Evolutionary conservation across 1,284 basidiomycete genomes (phyloP).

Genomic region (Trametes versicolor): DNA sequence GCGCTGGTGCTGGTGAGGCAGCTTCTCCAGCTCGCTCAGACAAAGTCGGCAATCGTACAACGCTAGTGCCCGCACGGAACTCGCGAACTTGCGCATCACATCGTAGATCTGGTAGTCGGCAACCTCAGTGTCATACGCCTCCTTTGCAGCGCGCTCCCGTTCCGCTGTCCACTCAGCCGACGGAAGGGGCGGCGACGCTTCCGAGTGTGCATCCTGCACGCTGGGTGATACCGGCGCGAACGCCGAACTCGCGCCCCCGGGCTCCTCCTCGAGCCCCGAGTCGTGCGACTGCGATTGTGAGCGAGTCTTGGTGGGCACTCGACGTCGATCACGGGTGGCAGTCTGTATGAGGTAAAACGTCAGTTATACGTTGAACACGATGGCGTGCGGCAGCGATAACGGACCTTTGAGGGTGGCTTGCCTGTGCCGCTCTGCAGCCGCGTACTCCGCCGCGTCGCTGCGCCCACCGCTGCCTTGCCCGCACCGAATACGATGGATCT

Average conservation of each 20-base stretch:
- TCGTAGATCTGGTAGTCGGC: slow-evolving; percentile 88
- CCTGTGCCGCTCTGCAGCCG: slow-evolving; percentile 65
- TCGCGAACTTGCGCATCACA: slow-evolving; percentile 83
- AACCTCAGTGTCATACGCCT: slow-evolving; percentile 72
- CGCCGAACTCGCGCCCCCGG: slow-evolving; percentile 54
- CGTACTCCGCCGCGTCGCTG: slow-evolving; percentile 70
- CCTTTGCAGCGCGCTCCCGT: slow-evolving; percentile 74
- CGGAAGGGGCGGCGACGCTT: slow-evolving; percentile 61
- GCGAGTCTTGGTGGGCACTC: slow-evolving; percentile 48
- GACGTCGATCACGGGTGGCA: slow-evolving; percentile 67
- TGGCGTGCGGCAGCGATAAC: slow-evolving; percentile 3
- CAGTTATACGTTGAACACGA: slow-evolving; percentile 4
- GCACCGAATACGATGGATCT: slow-evolving; percentile 51
- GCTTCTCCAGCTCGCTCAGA: slow-evolving; percentile 75
- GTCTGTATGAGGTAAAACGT: slow-evolving; percentile 29
- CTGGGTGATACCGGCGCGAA: slow-evolving; percentile 55
- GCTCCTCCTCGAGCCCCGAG: slow-evolving; percentile 76
- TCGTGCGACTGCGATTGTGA: slow-evolving; percentile 55
- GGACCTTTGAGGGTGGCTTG: slow-evolving; percentile 49
- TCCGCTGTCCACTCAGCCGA: slow-evolving; percentile 65
- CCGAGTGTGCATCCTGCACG: slow-evolving; percentile 62
- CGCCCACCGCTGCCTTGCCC: slow-evolving; percentile 59
- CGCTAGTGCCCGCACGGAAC: slow-evolving; percentile 76
- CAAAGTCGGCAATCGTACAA: slow-evolving; percentile 82
- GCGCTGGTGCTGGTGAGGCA: slow-evolving; percentile 81